Base-by-base conservation (phyloP, 2,329 filamentous ascomycete species). In the Sclerotinia trifoliorum region DNA sequence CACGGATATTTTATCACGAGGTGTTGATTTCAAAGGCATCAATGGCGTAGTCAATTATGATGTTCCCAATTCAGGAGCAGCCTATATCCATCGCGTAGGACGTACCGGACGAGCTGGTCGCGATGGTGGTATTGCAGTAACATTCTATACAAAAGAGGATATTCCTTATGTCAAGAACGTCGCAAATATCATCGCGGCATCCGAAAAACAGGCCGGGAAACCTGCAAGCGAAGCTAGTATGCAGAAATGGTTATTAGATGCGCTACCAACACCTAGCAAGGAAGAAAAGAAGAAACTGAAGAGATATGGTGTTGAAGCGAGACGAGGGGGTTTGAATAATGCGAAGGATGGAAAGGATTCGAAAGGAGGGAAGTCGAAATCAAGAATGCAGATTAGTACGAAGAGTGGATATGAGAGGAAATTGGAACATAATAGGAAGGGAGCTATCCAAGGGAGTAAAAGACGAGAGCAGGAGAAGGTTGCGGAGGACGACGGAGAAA, bases 41-140 rank as follows among this genome's bases (percentile, higher is more conserved):
- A 97, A 97, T 75, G 93, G 94, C 57, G 94, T 99, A 0, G 91
- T 99, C 64, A 99, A 98, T 80, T 99, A 97, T 80, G 95, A 99
- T 78, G 93, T 97, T 11, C 95, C 95, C 0, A 92, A 90, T n/a
- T 94, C 91, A 0, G 90, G 91, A 6, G 94, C 94, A 0, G 88
- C 88, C 1, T 99, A 99, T 77, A 91, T 99, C 8, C 95, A 99
- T 80, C 91, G 95, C 15, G 93, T 95, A 0, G 95, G 95, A 0
- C 87, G 95, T 58, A 98, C 95, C 0, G 95, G 94, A 0, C 86
- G 95, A 29, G 95, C 94, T 0, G 95, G 95, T 0, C 86, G 94
- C 32, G 88, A 91, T 75, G 94, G 94, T 26, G 95, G 95, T 60
- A 86, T 97, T 4, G 94, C 93, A 0, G 90, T 99, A 1, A 99